Conservation (phyloP, 1,284 basidiomycete genomes). For the Fomitopsis betulina region DNA sequence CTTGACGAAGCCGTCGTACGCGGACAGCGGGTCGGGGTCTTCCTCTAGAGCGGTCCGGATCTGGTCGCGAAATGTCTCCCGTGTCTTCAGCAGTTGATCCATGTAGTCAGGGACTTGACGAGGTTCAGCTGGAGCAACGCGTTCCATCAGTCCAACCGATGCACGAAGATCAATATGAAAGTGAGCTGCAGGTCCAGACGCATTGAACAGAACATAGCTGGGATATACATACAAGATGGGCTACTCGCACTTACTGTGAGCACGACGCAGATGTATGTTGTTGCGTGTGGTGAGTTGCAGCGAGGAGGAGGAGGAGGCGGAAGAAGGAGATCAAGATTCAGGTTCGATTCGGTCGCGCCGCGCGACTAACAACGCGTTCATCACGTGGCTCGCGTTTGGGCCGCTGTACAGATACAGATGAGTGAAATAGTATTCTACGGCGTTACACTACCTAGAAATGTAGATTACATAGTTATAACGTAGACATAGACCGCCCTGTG, state of each 20-base stretch:
- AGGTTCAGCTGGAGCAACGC: no score
- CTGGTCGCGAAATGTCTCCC: constrained; percentile 30
- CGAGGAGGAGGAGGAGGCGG: background rate
- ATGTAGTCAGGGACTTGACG: background rate
- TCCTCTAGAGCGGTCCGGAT: constrained; percentile 41
- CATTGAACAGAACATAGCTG: background rate
- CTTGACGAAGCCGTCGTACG: constrained; percentile 62
- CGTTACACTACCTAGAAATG: background rate
- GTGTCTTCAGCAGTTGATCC: constrained; percentile 28
- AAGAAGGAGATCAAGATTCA: background rate
- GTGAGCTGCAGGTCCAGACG: no score
- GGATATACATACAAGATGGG: background rate
- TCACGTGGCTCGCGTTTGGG: background rate
- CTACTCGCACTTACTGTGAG: background rate
- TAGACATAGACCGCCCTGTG: background rate
- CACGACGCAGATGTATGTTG: background rate
- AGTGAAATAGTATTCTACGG: background rate
- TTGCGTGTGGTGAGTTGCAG: background rate
- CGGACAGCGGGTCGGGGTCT: constrained; percentile 67
- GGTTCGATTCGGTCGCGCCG: background rate
- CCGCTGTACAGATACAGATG: background rate
- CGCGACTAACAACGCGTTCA: background rate
- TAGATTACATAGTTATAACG: constrained; percentile 1
- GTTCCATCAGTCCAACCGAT: no score
- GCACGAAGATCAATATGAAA: no score